A percentile compares a stretch with the other conserved stretches of the same genome.
Conservation (phyloP, 2,329 filamentous ascomycete species). For the Diplodia intermedia region DNA sequence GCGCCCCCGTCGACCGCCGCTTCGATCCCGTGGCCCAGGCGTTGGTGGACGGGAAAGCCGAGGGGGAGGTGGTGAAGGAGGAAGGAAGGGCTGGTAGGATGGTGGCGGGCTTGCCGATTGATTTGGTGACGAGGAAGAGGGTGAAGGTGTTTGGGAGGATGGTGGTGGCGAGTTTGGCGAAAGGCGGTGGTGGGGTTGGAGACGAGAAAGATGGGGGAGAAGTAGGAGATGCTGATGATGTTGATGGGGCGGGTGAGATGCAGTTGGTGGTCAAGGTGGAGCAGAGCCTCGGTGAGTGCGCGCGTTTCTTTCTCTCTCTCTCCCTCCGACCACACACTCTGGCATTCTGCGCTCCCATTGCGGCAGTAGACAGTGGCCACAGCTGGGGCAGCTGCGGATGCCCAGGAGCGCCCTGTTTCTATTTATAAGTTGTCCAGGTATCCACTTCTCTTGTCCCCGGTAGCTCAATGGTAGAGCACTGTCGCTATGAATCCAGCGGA, state of each 20-base stretch:
- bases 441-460: background rate
- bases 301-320: background rate
- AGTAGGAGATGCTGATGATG: conserved; percentile 27
- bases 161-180: conserved; percentile 65
- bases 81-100: conserved; percentile 54
- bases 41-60: conserved; percentile 59
- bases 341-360: background rate
- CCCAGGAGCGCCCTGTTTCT: background rate
- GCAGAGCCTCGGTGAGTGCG: conserved; percentile 65
- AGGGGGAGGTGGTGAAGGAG: conserved; percentile 53
- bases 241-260: conserved; percentile 47
- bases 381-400: background rate
- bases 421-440: background rate
- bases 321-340: too few species aligned
- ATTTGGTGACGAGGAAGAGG: conserved; percentile 71
- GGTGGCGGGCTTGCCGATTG: conserved; percentile 67
- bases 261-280: conserved; percentile 73
- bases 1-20: conserved; percentile 64
- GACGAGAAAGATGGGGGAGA: conserved; percentile 39
- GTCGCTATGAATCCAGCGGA: background rate
- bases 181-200: conserved; percentile 39
- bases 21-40: conserved; percentile 74
- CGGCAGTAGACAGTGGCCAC: too few species aligned
- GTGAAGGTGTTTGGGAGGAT: conserved; percentile 77
- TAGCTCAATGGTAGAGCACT: background rate